Evolutionary conservation across 495 filamentous ascomycete genomes (phyloP).

Genomic region (Neurospora sp.): DNA sequence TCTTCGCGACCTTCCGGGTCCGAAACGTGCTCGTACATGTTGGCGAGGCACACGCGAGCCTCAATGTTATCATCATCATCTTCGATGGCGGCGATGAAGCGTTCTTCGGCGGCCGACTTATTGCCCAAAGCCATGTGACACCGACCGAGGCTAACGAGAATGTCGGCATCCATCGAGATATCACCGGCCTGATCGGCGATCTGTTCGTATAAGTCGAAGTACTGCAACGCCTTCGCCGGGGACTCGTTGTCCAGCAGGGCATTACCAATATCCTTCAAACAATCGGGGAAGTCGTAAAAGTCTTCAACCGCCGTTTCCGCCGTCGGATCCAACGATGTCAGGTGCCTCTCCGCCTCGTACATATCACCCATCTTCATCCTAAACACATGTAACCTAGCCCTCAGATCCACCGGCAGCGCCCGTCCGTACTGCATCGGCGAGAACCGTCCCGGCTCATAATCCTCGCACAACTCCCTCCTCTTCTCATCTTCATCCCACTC

Average conservation of each 20-base stretch:
- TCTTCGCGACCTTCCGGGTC: slow-evolving; percentile 48
- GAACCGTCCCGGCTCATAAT: slow-evolving; percentile 44
- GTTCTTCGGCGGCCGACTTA: slow-evolving; percentile 59
- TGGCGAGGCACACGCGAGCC: slow-evolving; percentile 60
- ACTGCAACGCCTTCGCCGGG: slow-evolving; percentile 57
- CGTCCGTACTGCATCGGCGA: slow-evolving; percentile 55
- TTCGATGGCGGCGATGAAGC: slow-evolving; percentile 60
- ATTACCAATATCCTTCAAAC: slow-evolving; percentile 64
- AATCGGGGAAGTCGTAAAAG: slow-evolving; percentile 57
- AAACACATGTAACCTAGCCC: slow-evolving; percentile 78
- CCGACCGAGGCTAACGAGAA: slow-evolving; percentile 60
- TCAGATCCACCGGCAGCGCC: slow-evolving; percentile 70
- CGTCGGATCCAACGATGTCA: slow-evolving; percentile 49
- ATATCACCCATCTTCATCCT: slow-evolving; percentile 58
- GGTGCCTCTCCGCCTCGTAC: slow-evolving; percentile 56
- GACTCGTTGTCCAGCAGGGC: slow-evolving; percentile 47
- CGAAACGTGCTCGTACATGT: slow-evolving; percentile 63
- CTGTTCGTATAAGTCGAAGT: slow-evolving; percentile 57
- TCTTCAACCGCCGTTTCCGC: slow-evolving; percentile 37
- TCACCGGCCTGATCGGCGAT: slow-evolving; percentile 46
- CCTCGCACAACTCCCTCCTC: slow-evolving; percentile 49
- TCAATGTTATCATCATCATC: slow-evolving; percentile 58
- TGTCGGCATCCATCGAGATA: slow-evolving; percentile 43
- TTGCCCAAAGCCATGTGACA: slow-evolving; percentile 58
- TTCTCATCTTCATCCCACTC: slow-evolving; percentile 79